Percentiles rank a stretch among this genome's conserved stretches.
Evolutionary conservation across 2,329 filamentous ascomycete genomes (phyloP).

Genomic region (Talaromyces sp.): DNA sequence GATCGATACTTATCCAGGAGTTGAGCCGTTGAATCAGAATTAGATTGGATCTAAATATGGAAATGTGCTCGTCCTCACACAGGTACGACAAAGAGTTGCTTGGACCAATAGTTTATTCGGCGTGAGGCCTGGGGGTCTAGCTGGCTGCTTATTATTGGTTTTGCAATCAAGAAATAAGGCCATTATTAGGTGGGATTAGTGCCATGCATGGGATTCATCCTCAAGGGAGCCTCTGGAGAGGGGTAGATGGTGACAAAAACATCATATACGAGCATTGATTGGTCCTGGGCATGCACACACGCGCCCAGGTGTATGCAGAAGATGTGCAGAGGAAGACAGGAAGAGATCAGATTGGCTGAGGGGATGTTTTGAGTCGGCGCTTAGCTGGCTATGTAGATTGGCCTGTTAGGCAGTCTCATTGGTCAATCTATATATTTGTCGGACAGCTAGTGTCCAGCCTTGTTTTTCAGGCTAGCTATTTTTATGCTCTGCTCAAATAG

Average conservation of each 20-base stretch:
- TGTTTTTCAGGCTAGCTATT: slow-evolving; percentile 3
- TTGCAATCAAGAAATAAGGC: not conserved
- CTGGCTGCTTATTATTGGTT: not conserved
- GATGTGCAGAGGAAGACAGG: not conserved
- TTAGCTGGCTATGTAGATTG: not conserved
- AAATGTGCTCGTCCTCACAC: not conserved
- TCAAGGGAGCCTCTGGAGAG: not conserved
- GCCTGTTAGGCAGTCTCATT: not conserved
- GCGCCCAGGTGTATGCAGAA: not conserved
- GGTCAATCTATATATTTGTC: not conserved
- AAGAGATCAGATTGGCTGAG: not conserved
- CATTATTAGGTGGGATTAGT: not conserved
- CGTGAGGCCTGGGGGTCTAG: not conserved
- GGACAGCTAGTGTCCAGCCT: not conserved
- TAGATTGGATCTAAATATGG: slow-evolving; percentile 2
- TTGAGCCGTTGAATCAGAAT: not conserved
- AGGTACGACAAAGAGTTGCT: not conserved
- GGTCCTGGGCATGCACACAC: not conserved
- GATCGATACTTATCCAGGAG: not conserved
- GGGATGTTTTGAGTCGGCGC: slow-evolving; percentile 1
- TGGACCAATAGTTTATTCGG: slow-evolving; percentile 2
- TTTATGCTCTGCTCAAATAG: not conserved
- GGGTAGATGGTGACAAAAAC: not conserved
- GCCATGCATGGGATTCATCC: not conserved
- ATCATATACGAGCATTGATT: not conserved